These are phyloP conservation scores for Phylloporus sp. DNA, from an alignment of 768 basidiomycete species.

Conservation along the genomic window DNA sequence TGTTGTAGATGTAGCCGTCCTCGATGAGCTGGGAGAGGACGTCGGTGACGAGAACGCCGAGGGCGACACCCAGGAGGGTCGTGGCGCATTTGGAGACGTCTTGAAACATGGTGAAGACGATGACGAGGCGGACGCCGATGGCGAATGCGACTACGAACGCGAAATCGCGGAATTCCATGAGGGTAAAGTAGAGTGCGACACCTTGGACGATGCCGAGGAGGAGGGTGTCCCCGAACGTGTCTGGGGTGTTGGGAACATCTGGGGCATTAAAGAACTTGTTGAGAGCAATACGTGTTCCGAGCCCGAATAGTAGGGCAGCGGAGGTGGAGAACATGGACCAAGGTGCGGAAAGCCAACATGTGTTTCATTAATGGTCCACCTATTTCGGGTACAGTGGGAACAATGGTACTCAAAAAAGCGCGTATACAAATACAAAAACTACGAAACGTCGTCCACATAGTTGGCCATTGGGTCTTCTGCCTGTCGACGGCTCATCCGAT, in stretches of 20 bases:
- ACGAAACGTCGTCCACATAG: conserved; percentile 61
- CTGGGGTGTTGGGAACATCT: conserved; percentile 28
- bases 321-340: conserved; percentile 49
- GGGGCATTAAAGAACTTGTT: conserved; percentile 48
- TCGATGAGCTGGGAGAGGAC: conserved; percentile 65
- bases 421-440: not conserved
- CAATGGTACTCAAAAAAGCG: conserved; percentile 1
- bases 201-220: conserved; percentile 75
- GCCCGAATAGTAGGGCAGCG: conserved; percentile 67
- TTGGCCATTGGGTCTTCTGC: conserved; percentile 92
- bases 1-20: conserved; percentile 36
- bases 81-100: conserved; percentile 55
- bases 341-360: conserved; percentile 21
- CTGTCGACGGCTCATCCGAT: conserved; percentile 68
- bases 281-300: conserved; percentile 68
- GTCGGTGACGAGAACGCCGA: conserved; percentile 71
- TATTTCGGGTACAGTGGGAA: conserved; percentile 23
- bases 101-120: conserved; percentile 55
- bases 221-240: conserved; percentile 53
- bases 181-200: conserved; percentile 65
- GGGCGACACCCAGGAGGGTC: conserved; percentile 60
- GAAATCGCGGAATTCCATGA: conserved; percentile 50
- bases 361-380: conserved; percentile 12
- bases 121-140: conserved; percentile 57
- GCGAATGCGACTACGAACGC: conserved; percentile 53